Evolutionary conservation across 352 stramenopile species (phyloP).

Genomic region (Phytophthora aleatoria): DNA sequence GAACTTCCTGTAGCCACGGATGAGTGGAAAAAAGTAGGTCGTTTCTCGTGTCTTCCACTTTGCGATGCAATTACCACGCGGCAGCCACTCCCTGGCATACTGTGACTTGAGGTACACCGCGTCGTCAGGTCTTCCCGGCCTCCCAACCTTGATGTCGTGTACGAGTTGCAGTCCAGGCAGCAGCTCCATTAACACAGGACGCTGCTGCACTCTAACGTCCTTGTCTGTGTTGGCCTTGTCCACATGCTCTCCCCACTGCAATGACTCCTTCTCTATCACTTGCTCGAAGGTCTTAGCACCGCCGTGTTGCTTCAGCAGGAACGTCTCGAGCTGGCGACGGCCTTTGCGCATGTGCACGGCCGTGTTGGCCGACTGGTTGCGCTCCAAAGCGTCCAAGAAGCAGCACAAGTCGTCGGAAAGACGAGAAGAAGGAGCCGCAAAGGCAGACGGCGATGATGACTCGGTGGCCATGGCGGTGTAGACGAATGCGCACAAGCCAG

Average conservation of each 20-base stretch:
- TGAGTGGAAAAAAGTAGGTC: conserved; percentile 51
- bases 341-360: conserved; percentile 56
- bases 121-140: conserved; percentile 69
- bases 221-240: conserved; percentile 26
- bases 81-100: conserved; percentile 73
- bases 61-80: conserved; percentile 76
- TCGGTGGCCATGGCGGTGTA: conserved; percentile 9
- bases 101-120: conserved; percentile 65
- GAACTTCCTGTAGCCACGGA: conserved; percentile 84
- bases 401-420: conserved; percentile 43
- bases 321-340: conserved; percentile 57
- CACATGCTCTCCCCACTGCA: conserved; percentile 55
- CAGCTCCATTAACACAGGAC: conserved; percentile 45
- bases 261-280: conserved; percentile 40
- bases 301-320: conserved; percentile 43
- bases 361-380: conserved; percentile 18
- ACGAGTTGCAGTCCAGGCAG: conserved; percentile 35
- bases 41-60: conserved; percentile 33
- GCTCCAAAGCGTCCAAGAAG: conserved; percentile 44
- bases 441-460: conserved; percentile 21
- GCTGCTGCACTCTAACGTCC: conserved; percentile 51
- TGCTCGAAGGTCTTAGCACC: conserved; percentile 41
- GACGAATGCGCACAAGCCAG: conserved; percentile 1
- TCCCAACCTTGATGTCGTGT: conserved; percentile 72
- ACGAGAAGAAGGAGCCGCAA: conserved; percentile 44